Evolutionary conservation across 306 rosid genomes (phyloP), one percentile per base, ranked within the genome.

Genomic region (Mimosa bimucronata): DNA sequence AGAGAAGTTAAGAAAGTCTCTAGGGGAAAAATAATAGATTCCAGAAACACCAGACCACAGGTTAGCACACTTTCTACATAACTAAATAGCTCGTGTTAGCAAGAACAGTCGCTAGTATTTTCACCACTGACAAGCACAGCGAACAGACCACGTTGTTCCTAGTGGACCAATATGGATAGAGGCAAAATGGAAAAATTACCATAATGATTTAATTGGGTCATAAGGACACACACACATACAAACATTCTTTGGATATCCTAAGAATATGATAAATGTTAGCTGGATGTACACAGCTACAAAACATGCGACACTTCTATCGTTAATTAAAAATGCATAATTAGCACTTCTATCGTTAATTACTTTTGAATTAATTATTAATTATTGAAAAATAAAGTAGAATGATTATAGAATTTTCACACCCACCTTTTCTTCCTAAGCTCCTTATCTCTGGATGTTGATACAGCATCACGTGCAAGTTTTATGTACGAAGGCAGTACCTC

Each of bases 341-440:
- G 57, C 44, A 75, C 53, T 6, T n/a, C n/a, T n/a, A n/a, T n/a
- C n/a, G n/a, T n/a, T n/a, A n/a, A n/a, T 74, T 80, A 77, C 44
- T 66, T 25, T 15, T 40, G 19, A 52, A 80, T 42, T 64, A 29
- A 60, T 34, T 34, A 34, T 34, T 34, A 34, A 34, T 10, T 46
- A 64, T 66, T 57, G 18, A 19, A 83, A 74, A 60, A 46, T 44
- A 37, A 37, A 60, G 73, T 40, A 73, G 50, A 53, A 74, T 69
- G 37, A 74, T 23, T 40, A 52, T 46, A 71, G 52, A 53, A 78
- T 80, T 37, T 64, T 62, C 21, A 76, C 71, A 13, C 85, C 76
- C 80, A 95, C 99, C 98, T 93, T 95, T 90, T 93, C 83, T 91
- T 95, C 88, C 99, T 91, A 7, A 96, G 90, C 85, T 93, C 99